Evolutionary conservation across 768 basidiomycete genomes (phyloP), one percentile per base, ranked within the genome.

Genomic region (Fomitopsis pulvina): DNA sequence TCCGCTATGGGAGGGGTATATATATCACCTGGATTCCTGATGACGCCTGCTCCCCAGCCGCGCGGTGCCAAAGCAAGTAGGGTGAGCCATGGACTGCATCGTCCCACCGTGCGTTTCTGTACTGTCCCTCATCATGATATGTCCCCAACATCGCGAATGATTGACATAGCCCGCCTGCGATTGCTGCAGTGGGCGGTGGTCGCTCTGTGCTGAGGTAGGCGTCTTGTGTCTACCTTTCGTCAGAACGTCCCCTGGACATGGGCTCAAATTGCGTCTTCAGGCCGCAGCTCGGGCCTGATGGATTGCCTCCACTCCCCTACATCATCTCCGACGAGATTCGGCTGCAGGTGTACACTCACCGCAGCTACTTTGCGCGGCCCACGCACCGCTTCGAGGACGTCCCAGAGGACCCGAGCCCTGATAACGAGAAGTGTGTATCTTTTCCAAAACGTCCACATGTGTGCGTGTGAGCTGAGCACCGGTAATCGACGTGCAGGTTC

Each of bases 321-420:
- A 83, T 91, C 52, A 50, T 62, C 12, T 66, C 72, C 9, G 60
- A 68, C 1, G 65, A 64, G 1, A 74, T 85, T 46, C 66, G 68
- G 37, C 63, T 61, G 30, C 79, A 77, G 59, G 76, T 88, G 1
- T 90, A 86, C 60, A 91, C 88, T 1, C 88, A 91, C 60, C 80
- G 87, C 29, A 84, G 83, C 61, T 77, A 72, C 58, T 77, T 71
- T 58, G 87, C 77, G 0, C 73, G 88, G 2, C 85, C 87, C 0
- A 81, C 78, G 6, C 79, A 85, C 56, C 69, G 87, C 22, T 91
- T 91, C 55, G 88, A 91, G 61, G 88, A 91, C 63, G 73, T 69
- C 30, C 77, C 73, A 0, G 71, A 78, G 54, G 87, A 91, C 64
- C 81, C 76, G 2, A 84, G 83, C 45, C 87, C 86, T 5, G 88